Evolutionary conservation across 148 eudicot species (phyloP), one percentile per base, ranked within the genome.

Genomic region (Persicaria tinctoria): DNA sequence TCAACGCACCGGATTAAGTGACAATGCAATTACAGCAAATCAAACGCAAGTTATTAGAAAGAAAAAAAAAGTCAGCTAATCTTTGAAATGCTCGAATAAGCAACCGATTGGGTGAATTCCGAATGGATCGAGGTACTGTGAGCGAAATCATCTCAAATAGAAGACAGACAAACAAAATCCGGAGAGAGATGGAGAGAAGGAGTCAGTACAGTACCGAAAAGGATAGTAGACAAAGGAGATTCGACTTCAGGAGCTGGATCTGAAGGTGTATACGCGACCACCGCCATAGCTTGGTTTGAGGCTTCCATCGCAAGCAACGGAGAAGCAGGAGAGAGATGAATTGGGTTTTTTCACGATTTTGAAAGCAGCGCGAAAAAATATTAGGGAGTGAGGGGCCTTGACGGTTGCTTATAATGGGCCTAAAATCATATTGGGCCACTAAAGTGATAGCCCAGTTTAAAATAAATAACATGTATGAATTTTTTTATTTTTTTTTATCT

Each of bases 191-290:
- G 41, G 47, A 66, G 75, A 74, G 49, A 75, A 70, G 79, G 79
- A 81, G 81, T 68, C 55, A 66, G 68, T 46, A 91, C 55, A 66
- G 68, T 46, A 91, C 92, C 89, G 77, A 77, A 83, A 38, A 91
- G 70, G 74, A 91, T 77, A 63, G 89, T 64, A 11, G 91, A 83
- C 27, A 89, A 78, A 59, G 82, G 88, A 79, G 96, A 87, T 18
- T 89, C 91, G 20, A 68, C 49, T 41, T 79, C 87, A 16, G 85
- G 60, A 73, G 44, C 55, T 14, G 70, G 78, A 73, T 78, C 73
- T 17, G 69, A 41, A 8, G 77, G 84, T 23, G 87, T 79, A 16
- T 84, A 81, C 54, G 82, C 75, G n/a, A 79, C 62, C 68, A 84
- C 77, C 68, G 83, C 77, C 64, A 86, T 88, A 16, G 84, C 79